Base-by-base conservation (phyloP, 106 monocot genomes). In the Dioscorea alata region DNA sequence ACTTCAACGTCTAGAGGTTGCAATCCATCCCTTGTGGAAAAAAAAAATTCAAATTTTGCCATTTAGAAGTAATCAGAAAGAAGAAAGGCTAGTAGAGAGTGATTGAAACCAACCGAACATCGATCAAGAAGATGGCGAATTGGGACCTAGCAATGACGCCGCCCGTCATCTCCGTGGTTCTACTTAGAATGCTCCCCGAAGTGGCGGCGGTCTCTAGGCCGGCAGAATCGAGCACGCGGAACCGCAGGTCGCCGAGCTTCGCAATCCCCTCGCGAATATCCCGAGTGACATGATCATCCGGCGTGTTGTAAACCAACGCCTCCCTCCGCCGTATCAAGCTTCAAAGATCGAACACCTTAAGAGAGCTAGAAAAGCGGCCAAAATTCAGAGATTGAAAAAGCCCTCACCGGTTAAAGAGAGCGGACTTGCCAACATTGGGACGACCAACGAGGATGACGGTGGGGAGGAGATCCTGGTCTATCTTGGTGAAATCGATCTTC, bases 341-440 rank as follows among this genome's bases (percentile, higher is more conserved):
- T 59, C 22, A 71, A 67, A 19, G 42, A 42, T 42, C 42, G 42
- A 42, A 42, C 42, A 42, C 42, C 42, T 42, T 42, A 18, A 61
- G 12, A 16, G 25, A 12, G n/a, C 61, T 12, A 13, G 19, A 20
- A 53, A 62, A 64, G 32, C 59, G 50, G 12, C 57, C 15, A 59
- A 21, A 31, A 33, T 25, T 15, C 33, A 18, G 19, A 65, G 28
- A 22, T 32, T 13, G n/a, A 59, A 15, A 59, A 4, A 34, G 9
- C 50, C 16, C 19, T 79, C 64, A 99, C 93, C 99, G 82, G 54
- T 99, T 99, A 77, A 90, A 99, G 28, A 99, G 83, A 10, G 99
- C 99, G 58, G 99, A 99, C 75, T 99, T 99, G 61, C 99, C 93
- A 14, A 99, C 99, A 59, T 99, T 93, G 20, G 99, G 99, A 4